Base-by-base conservation (phyloP, 371 early-diverging fungal genomes). In the Homolaphlyctis polyrhiza region DNA sequence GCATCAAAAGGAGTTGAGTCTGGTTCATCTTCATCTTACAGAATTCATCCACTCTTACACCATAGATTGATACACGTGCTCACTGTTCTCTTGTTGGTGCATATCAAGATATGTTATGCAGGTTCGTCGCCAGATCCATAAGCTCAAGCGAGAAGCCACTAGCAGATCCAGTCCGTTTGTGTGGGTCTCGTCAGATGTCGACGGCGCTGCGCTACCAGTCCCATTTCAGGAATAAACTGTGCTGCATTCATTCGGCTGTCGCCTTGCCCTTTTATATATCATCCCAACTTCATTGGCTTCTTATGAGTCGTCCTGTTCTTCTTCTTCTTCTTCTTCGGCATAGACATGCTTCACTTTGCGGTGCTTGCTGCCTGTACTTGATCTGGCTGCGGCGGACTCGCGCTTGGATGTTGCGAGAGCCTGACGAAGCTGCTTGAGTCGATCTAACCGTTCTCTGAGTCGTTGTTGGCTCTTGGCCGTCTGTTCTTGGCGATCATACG, bases 121-220 rank as follows among this genome's bases (percentile, higher is more conserved):
- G 35, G 33, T 55, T 3, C 30, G 35, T 5, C 30, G 55, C 8
- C 35, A 55, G 6, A 30, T 55, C 8, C 13, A 27, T n/a, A 55
- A 55, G 35, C 55, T 55, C 21, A 27, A 33, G 8, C 4, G 28
- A 25, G 55, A 55, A 14, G 52, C 39, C n/a, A n/a, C 39, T 39
- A 11, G 39, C 39, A 39, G 39, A 39, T 8, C 39, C 8, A 39
- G 39, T 18, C 39, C 11, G 55, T 55, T 55, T 55, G 28, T 55
- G n/a, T 55, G 55, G 55, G 30, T 55, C 30, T 13, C n/a, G n/a
- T 55, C 55, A 25, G 55, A 55, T 27, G 4, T 27, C 2, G 55
- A 55, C 35, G 55, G 8, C 30, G 28, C 55, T 18, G 55, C 55
- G 3, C 30, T 55, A 2, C 55, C 55, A 27, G 3, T 55, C 8